These are phyloP conservation scores for Hymenoscyphus albidus DNA, from an alignment of 2,329 filamentous ascomycete species.

Conservation along the genomic window DNA sequence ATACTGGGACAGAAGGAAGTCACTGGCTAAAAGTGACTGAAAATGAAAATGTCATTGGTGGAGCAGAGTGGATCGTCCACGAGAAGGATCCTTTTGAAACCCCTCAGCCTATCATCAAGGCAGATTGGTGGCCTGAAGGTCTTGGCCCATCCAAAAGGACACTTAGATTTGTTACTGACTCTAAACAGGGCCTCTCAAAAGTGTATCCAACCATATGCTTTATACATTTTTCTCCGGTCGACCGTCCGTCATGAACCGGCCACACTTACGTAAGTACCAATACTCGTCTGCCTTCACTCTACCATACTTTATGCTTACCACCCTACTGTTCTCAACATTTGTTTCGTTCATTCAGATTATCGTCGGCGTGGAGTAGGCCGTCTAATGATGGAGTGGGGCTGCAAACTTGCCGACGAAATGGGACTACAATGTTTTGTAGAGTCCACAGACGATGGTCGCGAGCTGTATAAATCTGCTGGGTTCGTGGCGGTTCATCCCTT, in stretches of 20 bases:
- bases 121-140: neutral
- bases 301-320: neutral
- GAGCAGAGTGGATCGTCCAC: neutral
- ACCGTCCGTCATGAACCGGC: neutral
- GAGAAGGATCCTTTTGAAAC: neutral
- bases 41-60: neutral
- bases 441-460: neutral
- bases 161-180: neutral
- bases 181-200: conserved; percentile 2
- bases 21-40: neutral
- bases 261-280: conserved; percentile 3
- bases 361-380: neutral
- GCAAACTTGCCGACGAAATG: conserved; percentile 2
- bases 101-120: too few relatives aligned
- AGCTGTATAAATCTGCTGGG: neutral
- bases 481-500: neutral
- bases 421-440: neutral
- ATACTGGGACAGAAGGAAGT: conserved; percentile 1
- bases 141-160: neutral
- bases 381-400: conserved; percentile 6
- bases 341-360: neutral
- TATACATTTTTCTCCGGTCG: neutral
- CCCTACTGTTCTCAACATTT: conserved; percentile 1
- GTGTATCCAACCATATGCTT: neutral
- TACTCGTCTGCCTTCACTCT: neutral